These are phyloP conservation scores for Crithidia fasciculata DNA, from an alignment of 208 protist genomes.

Conservation along the genomic window DNA sequence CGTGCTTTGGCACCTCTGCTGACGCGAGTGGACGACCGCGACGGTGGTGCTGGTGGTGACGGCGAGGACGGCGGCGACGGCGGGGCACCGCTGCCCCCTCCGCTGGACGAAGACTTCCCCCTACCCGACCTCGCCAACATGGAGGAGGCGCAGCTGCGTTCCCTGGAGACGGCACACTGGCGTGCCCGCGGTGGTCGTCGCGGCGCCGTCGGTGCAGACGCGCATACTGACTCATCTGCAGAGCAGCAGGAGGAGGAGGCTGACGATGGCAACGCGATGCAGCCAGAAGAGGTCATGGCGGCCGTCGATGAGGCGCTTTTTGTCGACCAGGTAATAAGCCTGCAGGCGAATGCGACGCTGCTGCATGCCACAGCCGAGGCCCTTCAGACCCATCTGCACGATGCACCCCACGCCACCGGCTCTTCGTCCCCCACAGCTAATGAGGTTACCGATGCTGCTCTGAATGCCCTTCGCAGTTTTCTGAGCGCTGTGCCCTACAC, in stretches of 20 bases:
- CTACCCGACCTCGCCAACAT: constrained; percentile 51
- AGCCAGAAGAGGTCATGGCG: constrained; percentile 52
- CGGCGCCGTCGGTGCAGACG: background rate
- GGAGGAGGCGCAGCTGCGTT: constrained; percentile 48
- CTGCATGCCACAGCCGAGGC: constrained; percentile 48
- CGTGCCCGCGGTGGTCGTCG: constrained; percentile 18
- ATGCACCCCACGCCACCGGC: background rate
- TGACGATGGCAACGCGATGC: background rate
- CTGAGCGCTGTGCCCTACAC: constrained; percentile 15
- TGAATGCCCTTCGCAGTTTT: constrained; percentile 11
- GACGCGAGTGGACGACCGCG: constrained; percentile 19
- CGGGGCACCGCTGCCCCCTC: constrained; percentile 35
- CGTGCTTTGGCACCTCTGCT: constrained; percentile 31
- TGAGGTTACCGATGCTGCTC: background rate
- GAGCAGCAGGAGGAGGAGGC: background rate
- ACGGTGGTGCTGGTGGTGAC: background rate
- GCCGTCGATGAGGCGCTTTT: constrained; percentile 73
- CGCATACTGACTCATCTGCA: constrained; percentile 6
- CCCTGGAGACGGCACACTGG: constrained; percentile 36
- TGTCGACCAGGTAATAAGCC: constrained; percentile 63
- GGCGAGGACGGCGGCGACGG: constrained; percentile 11
- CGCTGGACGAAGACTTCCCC: constrained; percentile 67
- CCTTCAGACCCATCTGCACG: constrained; percentile 17
- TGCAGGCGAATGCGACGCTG: constrained; percentile 42
- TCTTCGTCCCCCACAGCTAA: constrained; percentile 8